Evolutionary conservation across 2,329 filamentous ascomycete species (phyloP).

Genomic region (Pseudofabraea citricarpa): DNA sequence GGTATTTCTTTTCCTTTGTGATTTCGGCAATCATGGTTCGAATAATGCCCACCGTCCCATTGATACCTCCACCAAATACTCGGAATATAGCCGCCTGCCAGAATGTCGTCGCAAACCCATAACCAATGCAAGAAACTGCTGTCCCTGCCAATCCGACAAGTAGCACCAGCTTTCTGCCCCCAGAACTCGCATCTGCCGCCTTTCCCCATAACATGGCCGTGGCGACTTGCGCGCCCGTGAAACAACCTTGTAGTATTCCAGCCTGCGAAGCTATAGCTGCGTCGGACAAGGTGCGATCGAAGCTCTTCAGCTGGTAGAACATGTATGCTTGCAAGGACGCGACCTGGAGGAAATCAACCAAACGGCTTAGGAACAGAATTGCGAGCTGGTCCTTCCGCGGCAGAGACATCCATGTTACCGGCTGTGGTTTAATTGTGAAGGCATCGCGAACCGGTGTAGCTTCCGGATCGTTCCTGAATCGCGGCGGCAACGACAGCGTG

Average conservation of each 20-base stretch:
- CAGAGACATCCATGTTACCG: constrained; percentile 63
- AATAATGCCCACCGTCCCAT: constrained; percentile 69
- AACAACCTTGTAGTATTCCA: constrained; percentile 62
- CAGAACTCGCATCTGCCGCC: constrained; percentile 49
- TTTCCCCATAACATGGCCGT: constrained; percentile 65
- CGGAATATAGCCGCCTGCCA: constrained; percentile 52
- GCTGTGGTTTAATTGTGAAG: constrained; percentile 25
- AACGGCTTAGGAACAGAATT: constrained; percentile 63
- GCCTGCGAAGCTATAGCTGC: constrained; percentile 56
- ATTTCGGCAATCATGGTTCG: constrained; percentile 68
- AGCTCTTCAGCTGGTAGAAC: constrained; percentile 67
- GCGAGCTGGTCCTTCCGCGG: constrained; percentile 67
- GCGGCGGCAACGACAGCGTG: background rate
- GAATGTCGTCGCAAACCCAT: constrained; percentile 61
- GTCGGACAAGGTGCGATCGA: constrained; percentile 29
- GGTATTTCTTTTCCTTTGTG: constrained; percentile 60
- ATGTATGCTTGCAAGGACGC: constrained; percentile 62
- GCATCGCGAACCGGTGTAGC: background rate
- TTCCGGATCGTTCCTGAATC: background rate
- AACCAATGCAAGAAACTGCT: constrained; percentile 56
- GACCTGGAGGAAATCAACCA: constrained; percentile 70
- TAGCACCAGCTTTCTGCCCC: constrained; percentile 53
- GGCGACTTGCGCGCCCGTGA: constrained; percentile 59
- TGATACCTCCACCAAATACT: constrained; percentile 56
- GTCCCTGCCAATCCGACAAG: constrained; percentile 60